Percentiles rank a stretch among this genome's conserved stretches.
phyloP scores from a whole-genome alignment of 192 early-diverging fungal species.

The Podila minutissima region DNA sequence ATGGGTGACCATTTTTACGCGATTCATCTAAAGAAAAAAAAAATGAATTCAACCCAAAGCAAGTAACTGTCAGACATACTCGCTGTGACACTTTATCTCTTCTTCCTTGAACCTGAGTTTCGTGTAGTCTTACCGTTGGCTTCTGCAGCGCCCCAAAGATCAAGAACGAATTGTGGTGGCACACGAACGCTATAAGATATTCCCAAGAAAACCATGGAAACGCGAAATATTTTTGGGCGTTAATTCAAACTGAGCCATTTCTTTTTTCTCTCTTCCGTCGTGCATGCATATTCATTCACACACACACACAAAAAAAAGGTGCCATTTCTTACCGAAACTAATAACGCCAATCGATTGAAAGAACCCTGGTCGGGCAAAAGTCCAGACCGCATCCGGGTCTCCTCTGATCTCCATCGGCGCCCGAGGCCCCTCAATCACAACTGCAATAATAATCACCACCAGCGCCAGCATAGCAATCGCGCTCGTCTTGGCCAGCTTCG shows the following conservation, averaged over 20 bases:
- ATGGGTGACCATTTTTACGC: constrained; percentile 86
- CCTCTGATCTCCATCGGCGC: constrained; percentile 64
- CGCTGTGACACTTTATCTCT: too few relatives aligned
- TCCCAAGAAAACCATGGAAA: not conserved
- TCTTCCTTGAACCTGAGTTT: too few relatives aligned
- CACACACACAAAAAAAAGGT: not conserved
- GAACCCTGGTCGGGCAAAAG: constrained; percentile 61
- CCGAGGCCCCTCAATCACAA: constrained; percentile 74
- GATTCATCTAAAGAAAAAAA: constrained; percentile 65
- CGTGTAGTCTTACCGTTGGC: constrained; percentile 62
- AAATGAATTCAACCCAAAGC: not conserved
- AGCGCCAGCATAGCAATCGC: constrained; percentile 87
- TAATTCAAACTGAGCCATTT: not conserved
- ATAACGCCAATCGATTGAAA: constrained; percentile 90
- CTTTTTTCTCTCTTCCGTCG: not conserved
- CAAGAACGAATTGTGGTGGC: constrained; percentile 95
- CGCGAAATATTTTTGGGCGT: not conserved
- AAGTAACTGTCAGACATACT: not conserved
- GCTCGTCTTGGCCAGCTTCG: constrained; percentile 89
- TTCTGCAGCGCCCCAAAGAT: constrained; percentile 87
- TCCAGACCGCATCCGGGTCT: constrained; percentile 40
- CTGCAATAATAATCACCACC: constrained; percentile 78
- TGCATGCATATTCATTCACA: not conserved
- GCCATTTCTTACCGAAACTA: constrained; percentile 73
- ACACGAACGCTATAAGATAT: constrained; percentile 80